phyloP scores from a whole-genome alignment of 768 basidiomycete species.

The Suillus brevipes region DNA sequence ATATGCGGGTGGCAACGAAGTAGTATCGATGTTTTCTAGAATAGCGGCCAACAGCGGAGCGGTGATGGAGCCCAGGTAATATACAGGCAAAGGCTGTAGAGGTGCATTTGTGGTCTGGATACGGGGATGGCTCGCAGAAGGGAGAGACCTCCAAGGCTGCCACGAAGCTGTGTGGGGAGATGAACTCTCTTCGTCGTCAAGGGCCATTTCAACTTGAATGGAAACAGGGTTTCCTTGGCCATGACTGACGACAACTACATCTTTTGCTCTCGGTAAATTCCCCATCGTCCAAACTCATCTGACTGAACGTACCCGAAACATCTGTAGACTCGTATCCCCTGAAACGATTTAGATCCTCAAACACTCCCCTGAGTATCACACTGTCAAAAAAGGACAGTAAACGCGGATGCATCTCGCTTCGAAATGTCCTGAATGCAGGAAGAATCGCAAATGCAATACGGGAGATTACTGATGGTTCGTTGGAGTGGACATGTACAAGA shows the following conservation, averaged over 20 bases:
- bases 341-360: slow-evolving; percentile 45
- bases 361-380: slow-evolving; percentile 51
- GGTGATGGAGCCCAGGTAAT: slow-evolving; percentile 62
- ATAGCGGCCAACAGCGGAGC: slow-evolving; percentile 63
- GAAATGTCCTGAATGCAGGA: slow-evolving; percentile 75
- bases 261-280: neutral
- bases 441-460: slow-evolving; percentile 68
- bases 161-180: slow-evolving; percentile 15
- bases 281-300: too few relatives aligned
- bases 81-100: slow-evolving; percentile 51
- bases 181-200: slow-evolving; percentile 19
- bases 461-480: slow-evolving; percentile 52
- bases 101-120: slow-evolving; percentile 58
- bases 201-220: slow-evolving; percentile 59
- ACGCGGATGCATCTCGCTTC: slow-evolving; percentile 57
- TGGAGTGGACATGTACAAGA: slow-evolving; percentile 55
- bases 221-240: slow-evolving; percentile 45
- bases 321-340: slow-evolving; percentile 27
- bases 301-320: slow-evolving; percentile 5
- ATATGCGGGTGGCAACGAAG: slow-evolving; percentile 34
- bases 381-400: slow-evolving; percentile 71
- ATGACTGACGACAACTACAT: slow-evolving; percentile 3
- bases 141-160: slow-evolving; percentile 31
- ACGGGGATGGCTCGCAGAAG: slow-evolving; percentile 18
- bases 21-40: slow-evolving; percentile 54